Percentiles rank a stretch among this genome's conserved stretches.
phyloP scores from a whole-genome alignment of 2,329 filamentous ascomycete species.

The Sporothrix protearum region DNA sequence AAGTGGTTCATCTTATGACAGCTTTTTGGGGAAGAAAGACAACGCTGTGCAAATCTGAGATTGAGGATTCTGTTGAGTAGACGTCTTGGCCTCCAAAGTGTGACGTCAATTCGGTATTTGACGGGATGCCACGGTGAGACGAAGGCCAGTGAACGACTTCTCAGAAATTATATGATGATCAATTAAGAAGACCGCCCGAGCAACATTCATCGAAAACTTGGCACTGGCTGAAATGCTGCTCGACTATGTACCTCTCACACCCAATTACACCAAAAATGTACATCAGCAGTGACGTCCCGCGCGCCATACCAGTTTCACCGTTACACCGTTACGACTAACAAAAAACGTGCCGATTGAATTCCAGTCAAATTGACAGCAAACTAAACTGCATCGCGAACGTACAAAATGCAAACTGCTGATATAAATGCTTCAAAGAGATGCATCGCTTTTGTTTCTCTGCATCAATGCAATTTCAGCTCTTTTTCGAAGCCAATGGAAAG shows the following conservation, averaged over 20 bases:
- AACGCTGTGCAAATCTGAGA: neutral
- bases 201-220: neutral
- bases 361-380: neutral
- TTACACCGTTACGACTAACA: conserved; percentile 10
- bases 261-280: conserved; percentile 4
- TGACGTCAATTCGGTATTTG: neutral
- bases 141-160: neutral
- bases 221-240: neutral
- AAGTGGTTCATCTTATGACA: too few species aligned
- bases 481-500: neutral
- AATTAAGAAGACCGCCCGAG: conserved; percentile 3
- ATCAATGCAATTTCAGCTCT: neutral
- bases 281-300: neutral
- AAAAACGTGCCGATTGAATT: conserved; percentile 17
- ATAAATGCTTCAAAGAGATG: too few species aligned
- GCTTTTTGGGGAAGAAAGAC: too few species aligned
- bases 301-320: conserved; percentile 22
- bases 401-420: neutral
- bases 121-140: neutral
- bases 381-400: neutral
- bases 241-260: neutral
- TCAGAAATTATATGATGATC: neutral
- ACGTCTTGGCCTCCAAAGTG: neutral
- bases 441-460: neutral
- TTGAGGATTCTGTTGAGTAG: neutral